Conservation (phyloP, 2,329 filamentous ascomycete genomes). For the Shiraia bambusicola region DNA sequence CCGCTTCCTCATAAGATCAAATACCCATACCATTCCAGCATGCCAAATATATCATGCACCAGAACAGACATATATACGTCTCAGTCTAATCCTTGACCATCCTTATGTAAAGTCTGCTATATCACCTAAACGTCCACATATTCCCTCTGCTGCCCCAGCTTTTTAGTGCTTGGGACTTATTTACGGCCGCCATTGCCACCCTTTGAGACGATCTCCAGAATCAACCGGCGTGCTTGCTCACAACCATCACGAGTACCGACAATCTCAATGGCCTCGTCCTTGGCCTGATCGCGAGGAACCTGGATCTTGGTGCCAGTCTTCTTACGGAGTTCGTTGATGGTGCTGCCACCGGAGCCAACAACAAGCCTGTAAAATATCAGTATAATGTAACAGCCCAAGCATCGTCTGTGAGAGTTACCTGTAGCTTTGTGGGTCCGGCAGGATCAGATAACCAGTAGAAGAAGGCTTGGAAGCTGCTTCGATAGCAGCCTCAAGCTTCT, state of each 20-base stretch:
- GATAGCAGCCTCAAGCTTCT: constrained; percentile 71
- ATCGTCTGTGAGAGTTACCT: constrained; percentile 30
- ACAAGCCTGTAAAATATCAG: constrained; percentile 60
- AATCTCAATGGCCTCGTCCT: constrained; percentile 85
- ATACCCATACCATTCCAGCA: no score
- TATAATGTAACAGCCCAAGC: background rate
- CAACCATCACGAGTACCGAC: constrained; percentile 76
- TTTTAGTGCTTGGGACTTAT: constrained; percentile 4
- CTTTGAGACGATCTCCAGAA: constrained; percentile 71
- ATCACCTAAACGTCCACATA: background rate
- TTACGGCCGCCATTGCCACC: constrained; percentile 31
- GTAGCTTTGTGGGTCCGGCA: constrained; percentile 88
- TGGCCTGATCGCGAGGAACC: constrained; percentile 77
- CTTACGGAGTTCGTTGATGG: constrained; percentile 90
- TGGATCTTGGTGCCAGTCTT: constrained; percentile 92
- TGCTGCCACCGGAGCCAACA: constrained; percentile 83
- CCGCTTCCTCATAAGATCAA: no score
- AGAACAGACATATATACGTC: no score
- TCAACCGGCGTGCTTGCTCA: constrained; percentile 84
- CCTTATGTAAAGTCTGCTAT: no score
- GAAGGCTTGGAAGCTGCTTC: constrained; percentile 69
- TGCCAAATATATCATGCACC: no score
- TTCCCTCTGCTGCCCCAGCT: no score
- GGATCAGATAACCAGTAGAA: constrained; percentile 80
- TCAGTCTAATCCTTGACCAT: no score